Percentiles rank a stretch among this genome's conserved stretches.
Evolutionary conservation across 2,329 filamentous ascomycete species (phyloP).

Genomic region (Davidsoniella neocaledoniae): DNA sequence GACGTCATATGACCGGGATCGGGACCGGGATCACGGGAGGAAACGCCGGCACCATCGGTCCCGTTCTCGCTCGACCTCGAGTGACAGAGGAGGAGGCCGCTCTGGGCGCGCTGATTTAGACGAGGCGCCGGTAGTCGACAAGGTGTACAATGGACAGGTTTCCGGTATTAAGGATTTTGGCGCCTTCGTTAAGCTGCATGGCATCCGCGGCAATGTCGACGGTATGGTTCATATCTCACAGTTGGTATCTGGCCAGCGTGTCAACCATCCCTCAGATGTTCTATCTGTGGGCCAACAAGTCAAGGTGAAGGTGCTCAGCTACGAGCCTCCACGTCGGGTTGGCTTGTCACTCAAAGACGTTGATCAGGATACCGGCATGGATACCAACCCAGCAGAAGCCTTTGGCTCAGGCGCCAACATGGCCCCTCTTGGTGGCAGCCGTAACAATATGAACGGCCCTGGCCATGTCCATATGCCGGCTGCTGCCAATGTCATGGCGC

Average conservation of each 20-base stretch:
- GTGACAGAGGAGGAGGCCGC: slow-evolving; percentile 2
- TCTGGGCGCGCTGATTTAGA: slow-evolving; percentile 45
- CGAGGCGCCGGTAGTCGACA: slow-evolving; percentile 63
- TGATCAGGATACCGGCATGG: slow-evolving; percentile 73
- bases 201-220: slow-evolving; percentile 75
- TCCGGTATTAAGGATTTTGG: slow-evolving; percentile 93
- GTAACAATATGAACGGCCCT: slow-evolving; percentile 21
- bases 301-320: slow-evolving; percentile 81
- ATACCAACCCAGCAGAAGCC: slow-evolving; percentile 60
- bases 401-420: slow-evolving; percentile 84
- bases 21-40: slow-evolving; percentile 14
- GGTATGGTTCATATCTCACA: slow-evolving; percentile 88
- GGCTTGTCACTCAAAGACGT: slow-evolving; percentile 96
- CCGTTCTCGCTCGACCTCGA: slow-evolving; percentile 22
- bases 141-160: slow-evolving; percentile 78
- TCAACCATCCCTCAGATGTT: slow-evolving; percentile 84
- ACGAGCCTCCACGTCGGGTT: slow-evolving; percentile 57
- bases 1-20: slow-evolving; percentile 25
- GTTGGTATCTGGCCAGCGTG: slow-evolving; percentile 65
- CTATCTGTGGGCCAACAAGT: slow-evolving; percentile 66
- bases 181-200: slow-evolving; percentile 80
- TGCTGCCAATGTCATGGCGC: slow-evolving; percentile 19
- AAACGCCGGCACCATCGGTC: slow-evolving; percentile 20
- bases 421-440: slow-evolving; percentile 54
- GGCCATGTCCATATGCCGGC: slow-evolving; percentile 18